A percentile compares a stretch with the other conserved stretches of the same genome.
Evolutionary conservation across 352 stramenopile genomes (phyloP).

Genomic region (Pythium aristosporum): DNA sequence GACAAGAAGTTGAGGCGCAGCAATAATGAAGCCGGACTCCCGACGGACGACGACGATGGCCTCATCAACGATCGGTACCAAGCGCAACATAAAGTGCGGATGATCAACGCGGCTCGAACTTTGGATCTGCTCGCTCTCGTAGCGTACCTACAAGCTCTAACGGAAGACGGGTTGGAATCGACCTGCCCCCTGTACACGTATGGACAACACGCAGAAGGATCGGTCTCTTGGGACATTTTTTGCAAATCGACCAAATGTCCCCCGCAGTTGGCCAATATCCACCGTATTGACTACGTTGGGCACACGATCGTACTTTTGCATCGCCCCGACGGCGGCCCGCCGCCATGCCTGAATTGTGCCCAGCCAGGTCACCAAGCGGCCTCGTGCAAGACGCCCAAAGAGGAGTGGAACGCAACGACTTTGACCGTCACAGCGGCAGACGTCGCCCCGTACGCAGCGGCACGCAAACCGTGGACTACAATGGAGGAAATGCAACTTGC

Average conservation of each 20-base stretch:
- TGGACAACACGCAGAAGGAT: slow-evolving; percentile 3
- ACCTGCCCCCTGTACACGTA: background rate
- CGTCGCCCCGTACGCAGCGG: too few species aligned
- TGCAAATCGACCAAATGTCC: background rate
- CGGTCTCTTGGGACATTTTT: slow-evolving; percentile 9
- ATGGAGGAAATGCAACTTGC: too few species aligned
- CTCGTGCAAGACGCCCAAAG: background rate
- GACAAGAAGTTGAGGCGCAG: too few species aligned
- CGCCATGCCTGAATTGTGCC: slow-evolving; percentile 9
- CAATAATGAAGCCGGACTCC: background rate
- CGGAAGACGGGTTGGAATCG: slow-evolving; percentile 7
- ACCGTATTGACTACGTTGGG: slow-evolving; percentile 4
- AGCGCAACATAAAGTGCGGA: too few species aligned
- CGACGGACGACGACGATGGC: background rate
- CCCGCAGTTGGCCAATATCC: background rate
- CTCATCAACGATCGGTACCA: slow-evolving; percentile 5
- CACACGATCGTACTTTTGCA: slow-evolving; percentile 6
- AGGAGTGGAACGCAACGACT: slow-evolving; percentile 1
- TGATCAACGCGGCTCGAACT: too few species aligned
- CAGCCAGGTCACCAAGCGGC: slow-evolving; percentile 1
- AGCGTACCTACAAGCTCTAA: too few species aligned
- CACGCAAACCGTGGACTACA: background rate
- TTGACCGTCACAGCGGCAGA: background rate
- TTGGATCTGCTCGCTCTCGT: too few species aligned
- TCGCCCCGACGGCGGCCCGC: background rate